phyloP scores from a whole-genome alignment of 192 early-diverging fungal genomes.

The Cladochytrium replicatum region DNA sequence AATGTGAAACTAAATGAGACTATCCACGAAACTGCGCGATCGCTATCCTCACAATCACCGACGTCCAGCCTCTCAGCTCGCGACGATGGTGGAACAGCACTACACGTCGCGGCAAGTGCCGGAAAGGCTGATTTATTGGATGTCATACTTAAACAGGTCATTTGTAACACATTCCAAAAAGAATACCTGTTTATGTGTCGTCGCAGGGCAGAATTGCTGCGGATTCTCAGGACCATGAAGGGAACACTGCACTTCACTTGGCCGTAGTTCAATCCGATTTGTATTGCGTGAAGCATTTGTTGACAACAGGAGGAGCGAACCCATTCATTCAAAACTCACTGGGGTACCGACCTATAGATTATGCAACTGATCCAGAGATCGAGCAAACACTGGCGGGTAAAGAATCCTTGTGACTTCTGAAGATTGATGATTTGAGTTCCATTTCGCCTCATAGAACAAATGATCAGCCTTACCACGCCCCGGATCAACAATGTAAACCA shows the following conservation, averaged over 20 bases:
- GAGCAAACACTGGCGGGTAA: slow-evolving; percentile 2
- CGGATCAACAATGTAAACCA: not conserved
- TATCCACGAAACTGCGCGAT: too few species aligned
- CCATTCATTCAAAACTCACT: not conserved
- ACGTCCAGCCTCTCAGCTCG: too few species aligned
- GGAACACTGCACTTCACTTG: slow-evolving; percentile 15
- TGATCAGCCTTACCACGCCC: not conserved
- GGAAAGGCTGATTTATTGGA: slow-evolving; percentile 7
- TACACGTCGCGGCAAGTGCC: slow-evolving; percentile 15
- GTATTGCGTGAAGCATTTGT: slow-evolving; percentile 1
- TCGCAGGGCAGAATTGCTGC: slow-evolving; percentile 7
- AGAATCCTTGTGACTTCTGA: not conserved
- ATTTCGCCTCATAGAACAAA: slow-evolving; percentile 3
- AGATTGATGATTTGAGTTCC: not conserved
- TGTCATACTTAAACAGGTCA: slow-evolving; percentile 9
- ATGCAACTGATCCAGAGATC: slow-evolving; percentile 3
- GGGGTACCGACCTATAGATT: slow-evolving; percentile 12
- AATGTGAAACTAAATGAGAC: too few species aligned
- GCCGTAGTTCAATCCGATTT: slow-evolving; percentile 8
- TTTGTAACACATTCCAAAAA: not conserved
- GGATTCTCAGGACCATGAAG: slow-evolving; percentile 13
- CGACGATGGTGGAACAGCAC: slow-evolving; percentile 8
- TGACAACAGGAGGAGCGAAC: slow-evolving; percentile 11
- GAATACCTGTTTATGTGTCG: not conserved
- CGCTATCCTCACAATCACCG: too few species aligned